Evolutionary conservation across 1,139 yeast species (phyloP), one percentile per base, ranked within the genome.

Genomic region (Starmera stellimalicola): DNA sequence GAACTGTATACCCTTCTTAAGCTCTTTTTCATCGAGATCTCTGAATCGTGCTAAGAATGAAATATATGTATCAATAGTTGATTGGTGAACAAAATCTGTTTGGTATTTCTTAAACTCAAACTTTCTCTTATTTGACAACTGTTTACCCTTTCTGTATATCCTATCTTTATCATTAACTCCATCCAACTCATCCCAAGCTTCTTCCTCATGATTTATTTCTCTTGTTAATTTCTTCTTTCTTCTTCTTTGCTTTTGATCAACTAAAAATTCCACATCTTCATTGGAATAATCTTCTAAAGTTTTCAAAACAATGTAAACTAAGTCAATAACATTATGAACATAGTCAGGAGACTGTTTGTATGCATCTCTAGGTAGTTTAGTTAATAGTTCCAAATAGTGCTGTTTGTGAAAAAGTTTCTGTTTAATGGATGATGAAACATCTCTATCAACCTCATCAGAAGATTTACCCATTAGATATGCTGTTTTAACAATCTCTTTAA

Each of bases 251-350:
- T 68, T 70, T 18, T 73, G 63, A 35, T 65, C 66, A 28, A 83
- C 67, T 37, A 70, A 71, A 29, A 77, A 55, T 16, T 70, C 67
- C 18, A 77, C 64, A 40, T 80, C 77, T 37, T 80, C 75, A 30
- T 71, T 70, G 4, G 85, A 67, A 51, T 75, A 77, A 19, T 67
- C 63, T 46, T 83, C 93, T 39, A 87, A 67, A 26, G 78, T 71
- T 48, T 76, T 82, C 31, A 88, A 57, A 3, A 82, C 56, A 4
- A 76, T 68, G 48, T 79, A 79, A 0, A 82, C 74, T 17, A 83
- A 64, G 29, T 84, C 81, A 17, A 87, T 66, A 37, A 77, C 64
- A 7, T 74, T 75, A 33, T 65, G 65, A 29, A 83, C 68, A 50
- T 71, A 83, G 12, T 69, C 70, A 2, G 80, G 70, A 0, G 94